Evolutionary conservation across 1,139 yeast species (phyloP), one percentile per base, ranked within the genome.

Genomic region (Tardiomyces digboiensis): DNA sequence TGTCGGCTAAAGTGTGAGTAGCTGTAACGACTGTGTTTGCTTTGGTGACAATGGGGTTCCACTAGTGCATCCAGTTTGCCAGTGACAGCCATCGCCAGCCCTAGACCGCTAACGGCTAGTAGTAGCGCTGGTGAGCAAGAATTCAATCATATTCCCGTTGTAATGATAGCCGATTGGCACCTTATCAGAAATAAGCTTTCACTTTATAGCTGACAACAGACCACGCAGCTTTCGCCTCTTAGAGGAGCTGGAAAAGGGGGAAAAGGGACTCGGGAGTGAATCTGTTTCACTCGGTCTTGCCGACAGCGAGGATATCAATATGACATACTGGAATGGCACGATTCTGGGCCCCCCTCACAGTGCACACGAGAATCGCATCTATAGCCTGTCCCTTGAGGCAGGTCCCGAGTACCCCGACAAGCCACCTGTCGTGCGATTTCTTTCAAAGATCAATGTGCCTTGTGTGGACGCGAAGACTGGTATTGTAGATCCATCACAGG

Each of bases 181-280:
- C n/a, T n/a, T n/a, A n/a, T n/a, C n/a, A n/a, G n/a, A n/a, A n/a
- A n/a, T n/a, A n/a, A n/a, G n/a, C n/a, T n/a, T n/a, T n/a, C n/a
- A n/a, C n/a, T n/a, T n/a, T n/a, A n/a, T n/a, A n/a, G n/a, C n/a
- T n/a, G n/a, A 37, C 45, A 39, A 29, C 51, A 85, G 95, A 40
- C 97, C 97, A 52, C 79, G 97, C 66, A 88, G 88, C 63, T 91
- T 91, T 66, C 85, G 94, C 60, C 75, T 91, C 41, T 74, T 91
- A 52, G 98, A 91, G 68, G 98, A 91, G 67, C 74, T 93, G 53
- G 99, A 93, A 64, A 91, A 89, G 60, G 98, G 98, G 43, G 99
- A 93, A 62, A 93, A 93, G 64, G 98, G 98, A 14, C 72, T 86
- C 44, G 97, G 98, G 22, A 93, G 97, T 29, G 97, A 93, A 63